phyloP scores from a whole-genome alignment of 2,329 filamentous ascomycete species.

The Parafenestella ontariensis region DNA sequence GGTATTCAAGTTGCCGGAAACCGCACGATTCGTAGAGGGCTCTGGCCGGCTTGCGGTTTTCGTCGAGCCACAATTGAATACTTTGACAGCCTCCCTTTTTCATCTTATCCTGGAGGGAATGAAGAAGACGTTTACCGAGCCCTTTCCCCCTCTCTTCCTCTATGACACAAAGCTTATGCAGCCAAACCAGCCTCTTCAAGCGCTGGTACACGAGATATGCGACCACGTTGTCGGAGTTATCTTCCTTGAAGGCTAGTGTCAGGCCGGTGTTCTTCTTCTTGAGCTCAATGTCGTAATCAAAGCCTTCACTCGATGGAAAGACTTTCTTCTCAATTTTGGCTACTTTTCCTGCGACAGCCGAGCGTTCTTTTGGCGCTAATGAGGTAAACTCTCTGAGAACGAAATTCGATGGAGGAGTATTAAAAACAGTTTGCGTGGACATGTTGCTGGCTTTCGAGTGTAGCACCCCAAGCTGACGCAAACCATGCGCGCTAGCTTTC shows the following conservation, averaged over 20 bases:
- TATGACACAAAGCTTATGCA: conserved; percentile 62
- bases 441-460: conserved; percentile 5
- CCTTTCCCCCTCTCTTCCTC: conserved; percentile 56
- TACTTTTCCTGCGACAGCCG: conserved; percentile 25
- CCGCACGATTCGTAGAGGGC: conserved; percentile 54
- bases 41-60: conserved; percentile 54
- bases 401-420: conserved; percentile 11
- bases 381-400: conserved; percentile 21
- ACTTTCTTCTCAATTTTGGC: conserved; percentile 57
- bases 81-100: conserved; percentile 56
- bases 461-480: neutral
- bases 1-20: conserved; percentile 56
- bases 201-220: conserved; percentile 51
- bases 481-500: neutral
- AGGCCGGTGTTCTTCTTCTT: conserved; percentile 59
- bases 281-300: conserved; percentile 56
- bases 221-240: conserved; percentile 36
- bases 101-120: conserved; percentile 52
- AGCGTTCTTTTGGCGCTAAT: conserved; percentile 28
- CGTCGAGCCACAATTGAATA: conserved; percentile 62
- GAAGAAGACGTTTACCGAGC: conserved; percentile 55
- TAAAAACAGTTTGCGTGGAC: neutral
- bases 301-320: conserved; percentile 60
- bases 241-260: conserved; percentile 40
- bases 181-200: conserved; percentile 47